These are phyloP conservation scores for Fusarium coicis DNA, from an alignment of 2,329 filamentous ascomycete species.

Conservation along the genomic window DNA sequence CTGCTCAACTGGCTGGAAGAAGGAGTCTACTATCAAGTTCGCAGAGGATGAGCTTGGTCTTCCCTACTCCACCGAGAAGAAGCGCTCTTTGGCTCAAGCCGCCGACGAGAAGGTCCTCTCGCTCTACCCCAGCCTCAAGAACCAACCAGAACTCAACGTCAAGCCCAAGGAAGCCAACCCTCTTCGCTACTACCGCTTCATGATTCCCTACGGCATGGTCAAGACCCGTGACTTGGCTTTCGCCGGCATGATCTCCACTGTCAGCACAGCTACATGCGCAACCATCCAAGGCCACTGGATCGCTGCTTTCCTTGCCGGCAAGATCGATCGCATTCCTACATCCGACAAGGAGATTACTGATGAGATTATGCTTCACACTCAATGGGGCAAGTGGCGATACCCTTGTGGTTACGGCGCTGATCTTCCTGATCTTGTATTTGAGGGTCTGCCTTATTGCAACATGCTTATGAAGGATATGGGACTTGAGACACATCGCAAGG, in stretches of 20 bases:
- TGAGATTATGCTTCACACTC: conserved; percentile 71
- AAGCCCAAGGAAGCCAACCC: conserved; percentile 34
- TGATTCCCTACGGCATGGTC: conserved; percentile 34
- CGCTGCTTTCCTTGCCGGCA: conserved; percentile 66
- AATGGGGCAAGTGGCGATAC: conserved; percentile 78
- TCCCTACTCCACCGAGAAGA: conserved; percentile 11
- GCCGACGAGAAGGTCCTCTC: conserved; percentile 33
- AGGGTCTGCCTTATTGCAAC: conserved; percentile 70
- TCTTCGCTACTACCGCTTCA: conserved; percentile 44
- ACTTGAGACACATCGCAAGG: conserved; percentile 52
- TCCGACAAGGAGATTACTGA: conserved; percentile 55
- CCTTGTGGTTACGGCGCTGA: conserved; percentile 71
- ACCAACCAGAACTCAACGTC: conserved; percentile 36
- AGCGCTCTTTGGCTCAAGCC: conserved; percentile 8
- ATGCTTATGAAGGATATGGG: conserved; percentile 73
- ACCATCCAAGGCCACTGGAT: conserved; percentile 62
- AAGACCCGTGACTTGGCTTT: conserved; percentile 47
- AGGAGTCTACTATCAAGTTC: conserved; percentile 57
- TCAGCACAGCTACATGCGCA: conserved; percentile 50
- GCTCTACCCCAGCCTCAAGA: conserved; percentile 33
- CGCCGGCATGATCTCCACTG: conserved; percentile 47
- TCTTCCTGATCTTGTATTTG: conserved; percentile 78
- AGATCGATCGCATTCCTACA: conserved; percentile 50
- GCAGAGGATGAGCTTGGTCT: conserved; percentile 29
- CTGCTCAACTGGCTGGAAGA: conserved; percentile 64